Base-by-base conservation (phyloP, 2,329 filamentous ascomycete genomes). In the Aspergillus bombycis region DNA sequence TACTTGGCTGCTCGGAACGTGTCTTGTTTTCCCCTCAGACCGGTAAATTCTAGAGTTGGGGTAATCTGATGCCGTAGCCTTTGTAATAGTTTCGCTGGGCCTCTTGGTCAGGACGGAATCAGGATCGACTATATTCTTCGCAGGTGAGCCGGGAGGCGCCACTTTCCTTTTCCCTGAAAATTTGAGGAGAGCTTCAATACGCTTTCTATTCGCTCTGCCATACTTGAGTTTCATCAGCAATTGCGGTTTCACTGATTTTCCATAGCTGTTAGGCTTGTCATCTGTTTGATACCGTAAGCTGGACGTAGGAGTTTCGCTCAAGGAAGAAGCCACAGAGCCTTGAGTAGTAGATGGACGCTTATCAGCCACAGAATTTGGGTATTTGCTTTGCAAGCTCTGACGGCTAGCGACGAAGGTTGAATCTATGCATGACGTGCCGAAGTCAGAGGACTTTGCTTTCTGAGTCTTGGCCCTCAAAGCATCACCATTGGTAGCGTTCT, bases 151-250 rank as follows among this genome's bases (percentile, higher is more conserved):
- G n/a, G 71, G 67, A 14, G 66, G 67, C 48, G 68, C 64, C 5
- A 64, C 32, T 70, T 74, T 79, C 57, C 67, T 74, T 68, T 79
- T 80, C 46, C 74, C 74, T 28, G 76, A 75, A 56, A 82, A 79
- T 67, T 79, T 81, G 23, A 83, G 74, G 21, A 83, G 72, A 36
- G 72, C 78, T 63, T 82, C 79, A 36, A 86, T 78, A n/a, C 80
- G 79, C 60, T 80, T 80, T 48, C 76, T 75, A 68, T 83, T 82
- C 46, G 79, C 72, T 68, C 81, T 84, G 19, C 83, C 82, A 68
- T 85, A 86, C 63, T 80, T 84, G 46, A 86, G 71, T 65, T 78
- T 84, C 30, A 85, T 80, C 52, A 85, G 74, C 41, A 83, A 75
- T 60, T 71, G 75, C 43, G 63, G 60, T 65, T 71, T 76, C 21